Evolutionary conservation across 75 land plant species (phyloP).

Genomic region (Isoetes taiwanensis): DNA sequence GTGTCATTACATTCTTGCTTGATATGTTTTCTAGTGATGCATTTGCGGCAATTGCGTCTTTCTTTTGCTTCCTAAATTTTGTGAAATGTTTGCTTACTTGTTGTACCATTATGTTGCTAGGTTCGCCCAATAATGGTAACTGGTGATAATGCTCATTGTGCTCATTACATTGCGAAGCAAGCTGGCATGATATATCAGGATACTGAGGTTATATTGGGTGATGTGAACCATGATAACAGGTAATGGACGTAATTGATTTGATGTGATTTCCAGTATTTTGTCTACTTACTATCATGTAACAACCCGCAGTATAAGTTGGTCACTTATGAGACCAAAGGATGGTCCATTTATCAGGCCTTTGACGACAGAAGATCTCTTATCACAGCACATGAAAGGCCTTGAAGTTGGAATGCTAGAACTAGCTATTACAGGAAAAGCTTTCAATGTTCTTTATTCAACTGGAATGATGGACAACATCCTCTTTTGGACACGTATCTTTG

Average conservation of each 20-base stretch:
- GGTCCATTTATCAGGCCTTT: slow-evolving; percentile 7
- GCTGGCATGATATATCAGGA: slow-evolving; percentile 22
- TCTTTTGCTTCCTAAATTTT: too few species aligned
- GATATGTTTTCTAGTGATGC: too few species aligned
- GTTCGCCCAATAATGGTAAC: slow-evolving; percentile 36
- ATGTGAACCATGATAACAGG: slow-evolving; percentile 14
- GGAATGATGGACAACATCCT: slow-evolving; percentile 21
- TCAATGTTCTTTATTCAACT: slow-evolving; percentile 20
- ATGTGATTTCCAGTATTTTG: too few species aligned
- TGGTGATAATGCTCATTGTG: slow-evolving; percentile 37
- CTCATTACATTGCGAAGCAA: slow-evolving; percentile 26
- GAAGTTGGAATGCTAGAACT: slow-evolving; percentile 24
- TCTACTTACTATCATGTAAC: too few species aligned
- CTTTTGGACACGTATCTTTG: slow-evolving; percentile 27
- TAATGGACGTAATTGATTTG: too few species aligned
- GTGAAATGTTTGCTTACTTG: too few species aligned
- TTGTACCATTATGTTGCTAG: slow-evolving; percentile 11
- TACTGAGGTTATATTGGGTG: slow-evolving; percentile 21
- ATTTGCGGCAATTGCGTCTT: too few species aligned
- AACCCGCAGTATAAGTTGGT: slow-evolving; percentile 25
- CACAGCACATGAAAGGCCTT: slow-evolving; percentile 23
- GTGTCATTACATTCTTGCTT: too few species aligned
- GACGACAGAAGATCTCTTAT: slow-evolving; percentile 16
- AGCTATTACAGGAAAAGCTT: slow-evolving; percentile 35
- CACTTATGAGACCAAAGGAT: slow-evolving; percentile 11